phyloP scores from a whole-genome alignment of 1,284 basidiomycete genomes.

The Fomitopsis betulina region DNA sequence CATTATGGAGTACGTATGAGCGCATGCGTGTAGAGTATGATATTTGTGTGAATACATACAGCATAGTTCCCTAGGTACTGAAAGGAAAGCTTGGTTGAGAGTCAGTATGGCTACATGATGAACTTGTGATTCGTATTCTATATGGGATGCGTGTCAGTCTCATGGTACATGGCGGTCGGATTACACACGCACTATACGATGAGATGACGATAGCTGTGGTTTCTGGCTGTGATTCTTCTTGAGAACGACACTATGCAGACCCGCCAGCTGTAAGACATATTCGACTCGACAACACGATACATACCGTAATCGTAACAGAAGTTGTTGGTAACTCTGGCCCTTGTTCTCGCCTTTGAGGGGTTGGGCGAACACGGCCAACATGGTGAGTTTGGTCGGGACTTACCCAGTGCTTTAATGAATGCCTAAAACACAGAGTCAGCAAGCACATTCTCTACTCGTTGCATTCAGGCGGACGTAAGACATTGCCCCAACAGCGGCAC shows the following conservation, averaged over 20 bases:
- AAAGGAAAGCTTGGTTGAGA: not conserved
- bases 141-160: not conserved
- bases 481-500: constrained; percentile 87
- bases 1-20: not conserved
- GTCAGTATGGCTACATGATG: constrained; percentile 25
- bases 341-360: constrained; percentile 46
- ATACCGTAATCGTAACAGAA: constrained; percentile 65
- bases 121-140: constrained; percentile 33
- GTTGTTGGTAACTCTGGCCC: constrained; percentile 68
- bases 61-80: not conserved
- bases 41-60: not conserved
- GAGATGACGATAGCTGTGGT: constrained; percentile 74
- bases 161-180: not conserved
- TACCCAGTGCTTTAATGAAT: constrained; percentile 58
- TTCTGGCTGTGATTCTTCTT: constrained; percentile 71
- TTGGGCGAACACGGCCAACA: not conserved
- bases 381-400: constrained; percentile 7
- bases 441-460: not conserved
- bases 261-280: not conserved
- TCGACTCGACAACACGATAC: constrained; percentile 6
- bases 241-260: constrained; percentile 41
- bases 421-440: constrained; percentile 40
- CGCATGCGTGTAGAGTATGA: not conserved
- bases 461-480: constrained; percentile 48
- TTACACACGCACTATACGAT: constrained; percentile 51